Conservation (phyloP, 2,329 filamentous ascomycete genomes). For the Botrytis galanthina region DNA sequence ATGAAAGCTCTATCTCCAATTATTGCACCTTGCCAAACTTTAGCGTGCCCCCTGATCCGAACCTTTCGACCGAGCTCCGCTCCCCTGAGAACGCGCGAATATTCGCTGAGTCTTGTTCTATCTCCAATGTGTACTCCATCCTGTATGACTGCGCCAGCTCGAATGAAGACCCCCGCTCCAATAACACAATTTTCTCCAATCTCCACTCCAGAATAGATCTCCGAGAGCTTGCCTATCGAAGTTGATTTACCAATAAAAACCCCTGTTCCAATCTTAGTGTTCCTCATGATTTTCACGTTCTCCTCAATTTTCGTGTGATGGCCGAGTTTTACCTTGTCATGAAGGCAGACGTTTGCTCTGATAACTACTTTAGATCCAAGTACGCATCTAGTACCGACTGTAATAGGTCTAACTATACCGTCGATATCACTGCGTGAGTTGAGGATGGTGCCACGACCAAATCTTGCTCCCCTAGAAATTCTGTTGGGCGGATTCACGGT, state of each 20-base stretch:
- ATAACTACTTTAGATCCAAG: not conserved
- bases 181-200: not conserved
- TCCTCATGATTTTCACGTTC: not conserved
- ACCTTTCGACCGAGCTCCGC: not conserved
- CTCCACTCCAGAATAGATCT: rapidly evolving
- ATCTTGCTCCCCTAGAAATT: not conserved
- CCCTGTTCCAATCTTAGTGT: not conserved
- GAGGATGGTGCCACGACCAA: not conserved
- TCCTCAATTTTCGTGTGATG: not conserved
- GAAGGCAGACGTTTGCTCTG: not conserved
- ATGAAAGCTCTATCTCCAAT: not conserved
- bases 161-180: not conserved
- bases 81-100: not conserved
- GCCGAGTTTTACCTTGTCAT: not conserved
- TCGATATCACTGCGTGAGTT: not conserved
- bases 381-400: not conserved
- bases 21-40: not conserved
- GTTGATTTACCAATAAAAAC: not conserved
- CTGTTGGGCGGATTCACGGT: not conserved
- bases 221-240: not conserved
- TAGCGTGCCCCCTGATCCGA: rapidly evolving
- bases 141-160: not conserved
- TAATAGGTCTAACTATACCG: not conserved
- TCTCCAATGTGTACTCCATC: not conserved
- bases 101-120: not conserved